Conservation (phyloP, 208 protist species). For the Leishmania martiniquensis region DNA sequence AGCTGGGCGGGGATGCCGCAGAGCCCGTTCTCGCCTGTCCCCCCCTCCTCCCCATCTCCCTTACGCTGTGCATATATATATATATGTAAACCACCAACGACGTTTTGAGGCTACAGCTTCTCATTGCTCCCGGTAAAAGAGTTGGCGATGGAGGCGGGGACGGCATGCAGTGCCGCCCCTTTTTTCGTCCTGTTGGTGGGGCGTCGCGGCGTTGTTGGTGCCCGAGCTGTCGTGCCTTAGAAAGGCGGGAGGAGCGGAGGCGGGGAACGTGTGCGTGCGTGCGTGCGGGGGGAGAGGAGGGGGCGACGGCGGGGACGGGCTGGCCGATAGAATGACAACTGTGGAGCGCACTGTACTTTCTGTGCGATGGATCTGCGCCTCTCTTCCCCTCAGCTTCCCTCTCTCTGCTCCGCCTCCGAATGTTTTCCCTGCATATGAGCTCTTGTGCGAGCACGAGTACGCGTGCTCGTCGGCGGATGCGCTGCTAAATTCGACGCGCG, state of each 20-base stretch:
- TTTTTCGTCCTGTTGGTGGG: background rate
- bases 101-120: too few species aligned
- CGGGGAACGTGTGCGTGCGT: background rate
- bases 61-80: too few species aligned
- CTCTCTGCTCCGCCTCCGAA: too few species aligned
- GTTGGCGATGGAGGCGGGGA: background rate
- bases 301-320: background rate
- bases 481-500: too few species aligned
- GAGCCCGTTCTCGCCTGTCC: background rate
- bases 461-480: too few species aligned
- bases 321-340: too few species aligned
- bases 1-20: background rate
- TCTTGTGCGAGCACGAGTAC: too few species aligned
- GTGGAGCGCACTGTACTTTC: too few species aligned
- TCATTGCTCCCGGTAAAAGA: background rate
- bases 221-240: background rate
- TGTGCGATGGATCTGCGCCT: too few species aligned
- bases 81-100: too few species aligned
- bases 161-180: background rate
- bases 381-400: too few species aligned
- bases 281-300: background rate
- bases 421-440: too few species aligned
- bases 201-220: background rate
- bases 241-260: background rate
- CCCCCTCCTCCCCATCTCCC: background rate